These are phyloP conservation scores for Stephanodiscus minutulus DNA, from an alignment of 108 stramenopile genomes.

Conservation along the genomic window DNA sequence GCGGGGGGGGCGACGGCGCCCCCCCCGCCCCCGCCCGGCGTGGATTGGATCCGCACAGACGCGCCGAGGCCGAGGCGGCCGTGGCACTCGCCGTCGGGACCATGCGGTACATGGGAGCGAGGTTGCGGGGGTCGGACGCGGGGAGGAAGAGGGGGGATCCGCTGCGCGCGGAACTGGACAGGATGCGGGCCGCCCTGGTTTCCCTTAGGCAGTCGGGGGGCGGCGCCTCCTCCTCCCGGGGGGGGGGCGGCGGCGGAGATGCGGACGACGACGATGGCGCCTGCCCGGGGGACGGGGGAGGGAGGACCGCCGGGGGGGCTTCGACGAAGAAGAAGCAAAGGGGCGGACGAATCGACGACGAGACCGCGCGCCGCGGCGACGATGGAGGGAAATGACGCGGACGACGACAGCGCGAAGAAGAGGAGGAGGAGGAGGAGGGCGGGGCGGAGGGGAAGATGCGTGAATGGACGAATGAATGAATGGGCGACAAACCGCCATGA, in stretches of 20 bases:
- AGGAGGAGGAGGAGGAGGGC: no score
- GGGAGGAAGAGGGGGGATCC: slow-evolving; percentile 69
- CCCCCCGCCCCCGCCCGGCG: not conserved
- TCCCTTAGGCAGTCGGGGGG: slow-evolving; percentile 36
- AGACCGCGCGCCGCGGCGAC: not conserved
- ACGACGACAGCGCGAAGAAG: no score
- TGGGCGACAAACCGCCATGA: not conserved
- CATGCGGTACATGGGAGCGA: slow-evolving; percentile 75
- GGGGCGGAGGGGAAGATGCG: not conserved
- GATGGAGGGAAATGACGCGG: no score
- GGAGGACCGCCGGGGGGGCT: no score
- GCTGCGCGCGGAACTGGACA: slow-evolving; percentile 69
- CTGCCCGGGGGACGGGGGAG: not conserved
- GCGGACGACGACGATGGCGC: not conserved
- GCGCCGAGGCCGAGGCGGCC: slow-evolving; percentile 61
- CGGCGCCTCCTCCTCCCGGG: not conserved
- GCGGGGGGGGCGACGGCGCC: not conserved
- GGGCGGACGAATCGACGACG: not conserved
- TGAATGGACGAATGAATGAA: no score
- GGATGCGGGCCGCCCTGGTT: slow-evolving; percentile 68
- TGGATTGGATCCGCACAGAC: slow-evolving; percentile 16
- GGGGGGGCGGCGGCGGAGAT: not conserved
- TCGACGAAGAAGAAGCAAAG: not conserved
- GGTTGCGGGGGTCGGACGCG: slow-evolving; percentile 64
- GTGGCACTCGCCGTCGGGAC: slow-evolving; percentile 81